Conservation (phyloP, 2,329 filamentous ascomycete genomes). For the Nemania sp. region DNA sequence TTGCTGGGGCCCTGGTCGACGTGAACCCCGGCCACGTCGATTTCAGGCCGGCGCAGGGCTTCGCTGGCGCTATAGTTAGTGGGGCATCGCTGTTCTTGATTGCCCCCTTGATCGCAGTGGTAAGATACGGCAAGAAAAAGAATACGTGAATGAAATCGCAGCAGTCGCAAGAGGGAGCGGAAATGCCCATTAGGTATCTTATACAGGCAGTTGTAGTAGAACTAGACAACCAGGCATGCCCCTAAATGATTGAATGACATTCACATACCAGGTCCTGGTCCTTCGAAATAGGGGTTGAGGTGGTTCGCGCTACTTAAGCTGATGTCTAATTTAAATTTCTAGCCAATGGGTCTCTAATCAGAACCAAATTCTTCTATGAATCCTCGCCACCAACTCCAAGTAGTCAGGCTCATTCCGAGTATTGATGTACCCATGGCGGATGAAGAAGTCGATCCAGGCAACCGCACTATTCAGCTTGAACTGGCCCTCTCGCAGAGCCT, state of each 20-base stretch:
- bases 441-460: conserved; percentile 9
- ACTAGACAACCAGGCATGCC: neutral
- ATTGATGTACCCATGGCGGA: conserved; percentile 10
- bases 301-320: neutral
- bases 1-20: conserved; percentile 6
- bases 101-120: conserved; percentile 5
- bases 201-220: too few species aligned
- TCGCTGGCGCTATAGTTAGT: conserved; percentile 6
- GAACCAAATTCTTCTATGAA: conserved; percentile 6
- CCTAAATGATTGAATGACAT: neutral
- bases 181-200: neutral
- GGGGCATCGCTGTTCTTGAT: conserved; percentile 12
- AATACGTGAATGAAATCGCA: neutral
- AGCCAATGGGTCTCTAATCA: neutral
- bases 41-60: conserved; percentile 10
- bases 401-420: conserved; percentile 4
- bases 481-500: neutral
- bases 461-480: conserved; percentile 7
- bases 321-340: neutral
- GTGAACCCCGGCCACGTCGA: conserved; percentile 8
- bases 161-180: neutral
- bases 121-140: conserved; percentile 3
- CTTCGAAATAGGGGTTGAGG: too few species aligned
- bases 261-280: neutral
- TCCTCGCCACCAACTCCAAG: conserved; percentile 1